A percentile compares a stretch with the other conserved stretches of the same genome.
Conservation (phyloP, 2,329 filamentous ascomycete species). For the Acrocalymma vagum region DNA sequence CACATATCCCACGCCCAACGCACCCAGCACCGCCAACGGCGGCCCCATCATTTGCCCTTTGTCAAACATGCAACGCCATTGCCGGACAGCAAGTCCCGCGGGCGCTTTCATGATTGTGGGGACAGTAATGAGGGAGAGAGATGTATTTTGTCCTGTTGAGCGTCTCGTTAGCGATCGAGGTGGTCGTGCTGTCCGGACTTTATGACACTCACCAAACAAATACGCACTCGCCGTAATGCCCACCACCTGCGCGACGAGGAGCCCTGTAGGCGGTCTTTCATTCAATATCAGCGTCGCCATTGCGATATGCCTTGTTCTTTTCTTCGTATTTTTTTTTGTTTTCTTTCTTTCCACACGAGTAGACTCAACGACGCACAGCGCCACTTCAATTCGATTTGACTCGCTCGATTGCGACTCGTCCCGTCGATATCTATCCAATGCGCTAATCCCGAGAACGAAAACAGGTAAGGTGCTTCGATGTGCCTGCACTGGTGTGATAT, state of each 20-base stretch:
- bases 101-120: constrained; percentile 66
- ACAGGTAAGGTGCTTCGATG: too few relatives aligned
- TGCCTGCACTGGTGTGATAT: too few relatives aligned
- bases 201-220: constrained; percentile 47
- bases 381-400: too few relatives aligned
- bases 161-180: constrained; percentile 4
- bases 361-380: too few relatives aligned
- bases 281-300: too few relatives aligned
- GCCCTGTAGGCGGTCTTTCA: constrained; percentile 30
- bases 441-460: too few relatives aligned
- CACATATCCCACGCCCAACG: constrained; percentile 56
- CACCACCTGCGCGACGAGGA: constrained; percentile 59
- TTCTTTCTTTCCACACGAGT: too few relatives aligned
- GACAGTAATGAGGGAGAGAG: constrained; percentile 54
- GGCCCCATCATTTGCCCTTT: constrained; percentile 52
- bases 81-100: constrained; percentile 62
- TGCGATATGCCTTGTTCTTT: too few relatives aligned
- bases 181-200: background rate
- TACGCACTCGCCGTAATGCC: constrained; percentile 61
- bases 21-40: constrained; percentile 50
- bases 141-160: constrained; percentile 44
- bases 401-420: too few relatives aligned
- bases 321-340: too few relatives aligned
- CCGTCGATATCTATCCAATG: too few relatives aligned
- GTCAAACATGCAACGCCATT: constrained; percentile 60